Base-by-base conservation (phyloP, 2,329 filamentous ascomycete genomes). In the Neonectria neomacrospora region DNA sequence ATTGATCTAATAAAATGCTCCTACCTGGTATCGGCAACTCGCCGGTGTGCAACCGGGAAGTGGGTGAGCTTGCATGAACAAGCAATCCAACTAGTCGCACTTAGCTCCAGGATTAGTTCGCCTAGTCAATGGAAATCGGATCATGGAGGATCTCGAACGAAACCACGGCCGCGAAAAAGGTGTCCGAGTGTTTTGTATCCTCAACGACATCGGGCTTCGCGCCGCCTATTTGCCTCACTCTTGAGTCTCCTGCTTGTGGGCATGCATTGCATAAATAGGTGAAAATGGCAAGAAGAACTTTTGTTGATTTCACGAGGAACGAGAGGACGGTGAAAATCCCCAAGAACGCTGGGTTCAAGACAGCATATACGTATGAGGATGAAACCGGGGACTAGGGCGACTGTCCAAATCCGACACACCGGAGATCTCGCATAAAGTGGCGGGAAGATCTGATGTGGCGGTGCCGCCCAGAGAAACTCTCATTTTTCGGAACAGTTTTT, bases 361-460 rank as follows among this genome's bases (percentile, higher is more conserved):
- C 50, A 55, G 32, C 22, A 26, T 32, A 23, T 9, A 4, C 26
- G 37, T 44, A 41, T 61, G 52, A 22, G 48, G 42, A 34, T 39
- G 39, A 56, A 48, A 48, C 52, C 37, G 42, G 23, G 45, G 44
- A 34, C 14, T 22, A 23, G 41, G 47, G 20, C 18, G 32, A 20
- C 48, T 62, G 58, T 54, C 63, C 58, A 62, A 57, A 63, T 54
- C 56, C 61, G 54, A 67, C 58, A 65, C 52, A 42, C 37, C 61
- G 55, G 47, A 53, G 68, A 71, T 71, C 68, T 69, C 56, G 61
- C 67, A 66, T 65, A 55, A 57, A 58, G 60, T 53, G 57, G 61
- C 68, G 68, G 68, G 68, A 69, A 64, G 68, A 71, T 71, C 68
- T 71, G 58, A 53, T 37, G 64, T 64, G 47, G 55, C 61, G 39